These are phyloP conservation scores for Pisolithus orientalis DNA, from an alignment of 768 basidiomycete species.

Conservation along the genomic window DNA sequence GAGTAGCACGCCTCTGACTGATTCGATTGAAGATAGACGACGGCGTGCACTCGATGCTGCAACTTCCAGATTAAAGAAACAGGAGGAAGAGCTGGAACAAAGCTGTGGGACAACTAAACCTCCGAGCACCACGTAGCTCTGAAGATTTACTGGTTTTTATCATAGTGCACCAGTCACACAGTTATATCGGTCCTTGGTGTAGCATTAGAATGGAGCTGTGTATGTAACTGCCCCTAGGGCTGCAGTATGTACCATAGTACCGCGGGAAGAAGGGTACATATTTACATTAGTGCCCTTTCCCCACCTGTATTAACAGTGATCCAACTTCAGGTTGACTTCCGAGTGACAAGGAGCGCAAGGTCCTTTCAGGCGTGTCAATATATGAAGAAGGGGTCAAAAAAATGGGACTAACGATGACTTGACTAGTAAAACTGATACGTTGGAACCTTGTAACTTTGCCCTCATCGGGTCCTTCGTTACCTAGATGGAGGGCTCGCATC, in stretches of 20 bases:
- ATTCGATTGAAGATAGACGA: constrained; percentile 55
- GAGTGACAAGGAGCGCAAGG: not conserved
- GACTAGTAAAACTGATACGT: not conserved
- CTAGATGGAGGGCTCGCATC: not conserved
- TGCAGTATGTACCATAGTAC: not conserved
- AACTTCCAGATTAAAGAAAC: constrained; percentile 48
- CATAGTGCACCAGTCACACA: too few species aligned
- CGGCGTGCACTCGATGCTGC: constrained; percentile 54
- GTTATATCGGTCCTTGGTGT: too few species aligned
- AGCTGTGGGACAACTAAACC: constrained; percentile 53
- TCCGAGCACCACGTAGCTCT: not conserved
- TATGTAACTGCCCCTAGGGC: too few species aligned
- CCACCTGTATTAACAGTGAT: not conserved
- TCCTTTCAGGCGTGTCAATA: not conserved
- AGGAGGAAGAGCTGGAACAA: constrained; percentile 68
- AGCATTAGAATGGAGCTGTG: too few species aligned
- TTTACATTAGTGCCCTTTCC: not conserved
- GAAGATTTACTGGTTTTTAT: not conserved
- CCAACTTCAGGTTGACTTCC: not conserved
- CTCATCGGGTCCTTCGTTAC: not conserved
- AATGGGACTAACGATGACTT: not conserved
- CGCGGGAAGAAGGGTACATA: not conserved
- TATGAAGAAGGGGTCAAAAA: not conserved
- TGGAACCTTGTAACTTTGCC: not conserved
- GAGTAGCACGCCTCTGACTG: constrained; percentile 18